Evolutionary conservation across 768 basidiomycete species (phyloP).

Genomic region (Boletus barrowsii): DNA sequence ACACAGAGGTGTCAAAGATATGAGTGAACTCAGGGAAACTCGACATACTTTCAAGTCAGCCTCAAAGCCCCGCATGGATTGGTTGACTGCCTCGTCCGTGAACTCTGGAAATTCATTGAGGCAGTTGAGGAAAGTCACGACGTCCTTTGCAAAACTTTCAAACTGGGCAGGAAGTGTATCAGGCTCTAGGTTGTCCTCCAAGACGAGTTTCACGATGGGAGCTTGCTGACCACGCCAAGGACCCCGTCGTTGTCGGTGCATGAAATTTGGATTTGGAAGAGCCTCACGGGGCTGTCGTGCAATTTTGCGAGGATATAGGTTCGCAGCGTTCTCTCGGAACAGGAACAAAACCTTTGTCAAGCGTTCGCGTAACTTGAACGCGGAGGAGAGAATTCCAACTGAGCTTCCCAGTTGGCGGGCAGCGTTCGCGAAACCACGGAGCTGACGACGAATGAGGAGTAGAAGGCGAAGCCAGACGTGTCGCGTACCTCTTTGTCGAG

Average conservation of each 20-base stretch:
- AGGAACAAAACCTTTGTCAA: slow-evolving; percentile 48
- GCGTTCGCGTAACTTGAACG: slow-evolving; percentile 49
- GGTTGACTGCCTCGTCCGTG: slow-evolving; percentile 49
- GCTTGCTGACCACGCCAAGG: slow-evolving; percentile 36
- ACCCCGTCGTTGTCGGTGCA: slow-evolving; percentile 28
- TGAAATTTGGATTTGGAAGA: slow-evolving; percentile 37
- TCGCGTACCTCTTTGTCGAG: slow-evolving; percentile 46
- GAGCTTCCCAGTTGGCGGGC: slow-evolving; percentile 55
- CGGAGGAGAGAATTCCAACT: slow-evolving; percentile 54
- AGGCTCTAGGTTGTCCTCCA: slow-evolving; percentile 43
- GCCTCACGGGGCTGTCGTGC: slow-evolving; percentile 37
- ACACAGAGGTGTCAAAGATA: slow-evolving; percentile 11
- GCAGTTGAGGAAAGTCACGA: slow-evolving; percentile 51
- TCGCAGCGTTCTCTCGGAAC: slow-evolving; percentile 56
- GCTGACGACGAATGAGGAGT: slow-evolving; percentile 28
- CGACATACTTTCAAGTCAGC: slow-evolving; percentile 45
- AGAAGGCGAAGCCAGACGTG: background rate
- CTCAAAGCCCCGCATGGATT: slow-evolving; percentile 48
- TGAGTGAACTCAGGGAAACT: background rate
- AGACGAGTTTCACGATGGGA: slow-evolving; percentile 34
- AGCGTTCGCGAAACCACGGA: slow-evolving; percentile 53
- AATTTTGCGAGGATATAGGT: slow-evolving; percentile 51
- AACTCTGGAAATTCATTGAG: slow-evolving; percentile 58
- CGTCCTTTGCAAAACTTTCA: slow-evolving; percentile 44
- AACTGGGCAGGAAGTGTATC: slow-evolving; percentile 49